Evolutionary conservation across 805 yeast genomes (phyloP).

Genomic region (Cephaloascus fragrans): DNA sequence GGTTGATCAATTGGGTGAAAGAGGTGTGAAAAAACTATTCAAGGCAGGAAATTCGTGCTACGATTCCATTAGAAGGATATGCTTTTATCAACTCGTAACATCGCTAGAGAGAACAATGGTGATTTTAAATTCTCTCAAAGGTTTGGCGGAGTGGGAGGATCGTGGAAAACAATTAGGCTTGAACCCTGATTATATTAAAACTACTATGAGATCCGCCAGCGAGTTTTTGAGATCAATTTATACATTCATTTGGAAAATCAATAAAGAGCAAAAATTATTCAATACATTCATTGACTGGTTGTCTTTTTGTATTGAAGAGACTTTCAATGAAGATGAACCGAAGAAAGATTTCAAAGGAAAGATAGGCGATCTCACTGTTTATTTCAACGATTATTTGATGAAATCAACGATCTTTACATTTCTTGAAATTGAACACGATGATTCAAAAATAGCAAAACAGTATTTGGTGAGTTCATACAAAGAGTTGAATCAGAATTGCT

Average conservation of each 20-base stretch:
- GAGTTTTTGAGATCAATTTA: slow-evolving; percentile 21
- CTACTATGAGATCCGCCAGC: slow-evolving; percentile 6
- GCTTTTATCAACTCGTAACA: slow-evolving; percentile 42
- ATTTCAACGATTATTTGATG: slow-evolving; percentile 20
- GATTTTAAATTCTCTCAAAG: slow-evolving; percentile 28
- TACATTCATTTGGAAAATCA: slow-evolving; percentile 28
- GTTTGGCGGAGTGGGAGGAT: slow-evolving; percentile 27
- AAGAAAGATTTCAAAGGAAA: slow-evolving; percentile 3
- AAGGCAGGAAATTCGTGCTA: slow-evolving; percentile 39
- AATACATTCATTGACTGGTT: slow-evolving; percentile 37
- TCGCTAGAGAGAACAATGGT: slow-evolving; percentile 46
- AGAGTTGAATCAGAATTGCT: slow-evolving; percentile 3
- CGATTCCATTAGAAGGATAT: slow-evolving; percentile 35
- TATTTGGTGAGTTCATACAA: slow-evolving; percentile 5
- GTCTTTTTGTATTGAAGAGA: slow-evolving; percentile 22
- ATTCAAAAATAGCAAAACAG: not conserved
- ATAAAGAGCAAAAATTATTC: slow-evolving; percentile 36
- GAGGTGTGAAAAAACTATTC: slow-evolving; percentile 50
- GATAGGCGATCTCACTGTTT: slow-evolving; percentile 8
- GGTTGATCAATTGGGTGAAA: slow-evolving; percentile 55
- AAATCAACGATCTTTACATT: slow-evolving; percentile 5
- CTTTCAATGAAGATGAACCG: slow-evolving; percentile 28
- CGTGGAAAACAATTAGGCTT: not conserved
- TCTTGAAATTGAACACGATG: not conserved
- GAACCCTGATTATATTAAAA: not conserved